These are phyloP conservation scores for Tylopilus balloui DNA, from an alignment of 768 basidiomycete genomes.

Conservation along the genomic window DNA sequence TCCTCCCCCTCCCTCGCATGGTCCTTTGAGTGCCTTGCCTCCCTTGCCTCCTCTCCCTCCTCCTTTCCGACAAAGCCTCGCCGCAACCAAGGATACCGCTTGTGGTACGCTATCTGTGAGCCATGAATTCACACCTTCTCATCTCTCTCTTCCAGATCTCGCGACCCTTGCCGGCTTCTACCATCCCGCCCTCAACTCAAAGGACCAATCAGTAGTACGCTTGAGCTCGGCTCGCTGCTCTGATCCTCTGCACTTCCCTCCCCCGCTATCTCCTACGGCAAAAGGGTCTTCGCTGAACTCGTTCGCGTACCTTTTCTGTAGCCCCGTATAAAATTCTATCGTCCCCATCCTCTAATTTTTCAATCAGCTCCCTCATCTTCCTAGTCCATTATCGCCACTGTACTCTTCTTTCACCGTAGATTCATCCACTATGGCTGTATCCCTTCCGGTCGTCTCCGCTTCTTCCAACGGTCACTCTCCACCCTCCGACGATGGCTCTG, in stretches of 20 bases:
- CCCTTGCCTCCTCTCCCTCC: slow-evolving; percentile 27
- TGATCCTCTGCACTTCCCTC: slow-evolving; percentile 27
- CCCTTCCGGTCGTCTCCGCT: slow-evolving; percentile 38
- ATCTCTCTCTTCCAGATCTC: slow-evolving; percentile 52
- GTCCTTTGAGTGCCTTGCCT: slow-evolving; percentile 32
- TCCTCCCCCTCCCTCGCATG: slow-evolving; percentile 29
- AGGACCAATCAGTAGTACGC: slow-evolving; percentile 47
- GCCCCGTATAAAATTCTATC: slow-evolving; percentile 25
- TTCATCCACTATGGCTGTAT: slow-evolving; percentile 31
- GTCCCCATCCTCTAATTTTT: slow-evolving; percentile 15
- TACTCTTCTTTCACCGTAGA: slow-evolving; percentile 16
- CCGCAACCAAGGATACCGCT: slow-evolving; percentile 52
- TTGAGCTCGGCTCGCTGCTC: slow-evolving; percentile 69
- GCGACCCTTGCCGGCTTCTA: slow-evolving; percentile 91
- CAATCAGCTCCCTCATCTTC: neutral
- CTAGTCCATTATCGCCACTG: slow-evolving; percentile 7
- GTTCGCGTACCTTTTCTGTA: slow-evolving; percentile 41
- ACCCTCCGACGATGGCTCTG: slow-evolving; percentile 40
- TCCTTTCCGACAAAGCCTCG: slow-evolving; percentile 39
- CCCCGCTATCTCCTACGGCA: slow-evolving; percentile 13
- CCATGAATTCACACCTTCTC: neutral
- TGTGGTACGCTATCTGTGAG: slow-evolving; percentile 34
- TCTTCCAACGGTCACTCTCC: slow-evolving; percentile 38
- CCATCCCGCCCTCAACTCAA: slow-evolving; percentile 43
- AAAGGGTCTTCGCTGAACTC: slow-evolving; percentile 40